Evolutionary conservation across 331 rosid species (phyloP).

Genomic region (Ulmus americana): DNA sequence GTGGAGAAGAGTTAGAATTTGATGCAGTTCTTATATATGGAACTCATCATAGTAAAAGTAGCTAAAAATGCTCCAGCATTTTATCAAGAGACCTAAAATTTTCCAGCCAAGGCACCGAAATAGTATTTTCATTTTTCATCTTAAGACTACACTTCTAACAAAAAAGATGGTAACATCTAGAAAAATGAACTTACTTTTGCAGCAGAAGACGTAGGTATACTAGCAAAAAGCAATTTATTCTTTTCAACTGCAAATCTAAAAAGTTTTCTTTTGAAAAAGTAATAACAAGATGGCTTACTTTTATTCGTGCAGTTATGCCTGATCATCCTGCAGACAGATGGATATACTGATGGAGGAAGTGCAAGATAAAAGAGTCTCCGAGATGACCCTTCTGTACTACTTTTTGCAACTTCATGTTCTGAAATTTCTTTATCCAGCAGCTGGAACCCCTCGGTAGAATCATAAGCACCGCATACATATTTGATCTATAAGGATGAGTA

Average conservation of each 20-base stretch:
- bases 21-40: neutral
- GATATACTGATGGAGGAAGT: slow-evolving; percentile 94
- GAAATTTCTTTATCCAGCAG: slow-evolving; percentile 76
- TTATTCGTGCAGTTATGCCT: slow-evolving; percentile 67
- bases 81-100: neutral
- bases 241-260: slow-evolving; percentile 18
- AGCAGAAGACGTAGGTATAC: neutral
- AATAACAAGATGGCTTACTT: slow-evolving; percentile 41
- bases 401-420: slow-evolving; percentile 45
- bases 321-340: slow-evolving; percentile 89
- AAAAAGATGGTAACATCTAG: neutral
- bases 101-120: neutral
- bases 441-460: slow-evolving; percentile 65
- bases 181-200: neutral
- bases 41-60: neutral
- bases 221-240: neutral
- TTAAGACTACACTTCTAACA: neutral
- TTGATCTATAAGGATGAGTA: slow-evolving; percentile 48
- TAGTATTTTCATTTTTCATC: neutral
- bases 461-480: slow-evolving; percentile 84
- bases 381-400: slow-evolving; percentile 43
- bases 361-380: slow-evolving; percentile 86
- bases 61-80: neutral
- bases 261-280: neutral
- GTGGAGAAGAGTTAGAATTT: neutral